Conservation (phyloP, 768 basidiomycete genomes). For the Lentinula lateritia region DNA sequence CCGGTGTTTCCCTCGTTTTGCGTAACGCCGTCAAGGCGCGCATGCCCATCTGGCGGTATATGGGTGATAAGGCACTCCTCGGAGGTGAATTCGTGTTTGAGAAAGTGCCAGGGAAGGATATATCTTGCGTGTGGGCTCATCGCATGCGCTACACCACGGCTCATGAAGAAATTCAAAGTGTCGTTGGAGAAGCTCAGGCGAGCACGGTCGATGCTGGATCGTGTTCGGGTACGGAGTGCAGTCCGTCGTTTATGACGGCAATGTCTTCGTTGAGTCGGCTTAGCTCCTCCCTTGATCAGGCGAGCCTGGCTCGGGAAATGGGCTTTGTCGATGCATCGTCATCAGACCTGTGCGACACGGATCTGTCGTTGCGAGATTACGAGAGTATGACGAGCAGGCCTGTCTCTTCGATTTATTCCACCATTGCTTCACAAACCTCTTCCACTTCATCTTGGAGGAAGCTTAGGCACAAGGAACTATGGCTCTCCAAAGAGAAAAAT, state of each 20-base stretch:
- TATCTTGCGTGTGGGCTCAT: constrained; percentile 50
- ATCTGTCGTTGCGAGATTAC: background rate
- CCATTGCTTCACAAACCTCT: background rate
- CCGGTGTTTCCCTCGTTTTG: constrained; percentile 53
- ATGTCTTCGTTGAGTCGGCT: background rate
- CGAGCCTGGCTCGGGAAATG: background rate
- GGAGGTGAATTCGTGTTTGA: constrained; percentile 71
- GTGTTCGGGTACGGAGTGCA: background rate
- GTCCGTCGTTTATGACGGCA: background rate
- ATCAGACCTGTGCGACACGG: background rate
- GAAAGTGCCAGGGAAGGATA: constrained; percentile 42
- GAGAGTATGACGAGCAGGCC: background rate
- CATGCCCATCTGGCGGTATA: constrained; percentile 57
- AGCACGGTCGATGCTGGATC: background rate
- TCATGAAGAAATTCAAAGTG: constrained; percentile 50
- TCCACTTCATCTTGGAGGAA: background rate
- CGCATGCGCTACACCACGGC: constrained; percentile 57
- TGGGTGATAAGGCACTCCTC: constrained; percentile 57
- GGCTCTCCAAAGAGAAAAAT: background rate
- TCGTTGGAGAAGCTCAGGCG: constrained; percentile 39
- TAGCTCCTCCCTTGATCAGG: background rate
- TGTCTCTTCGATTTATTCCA: background rate
- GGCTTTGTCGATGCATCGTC: background rate
- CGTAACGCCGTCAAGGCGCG: constrained; percentile 46
- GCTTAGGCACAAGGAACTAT: background rate